These are phyloP conservation scores for Pterocarpus macrocarpus DNA, from an alignment of 306 rosid species.

Conservation along the genomic window DNA sequence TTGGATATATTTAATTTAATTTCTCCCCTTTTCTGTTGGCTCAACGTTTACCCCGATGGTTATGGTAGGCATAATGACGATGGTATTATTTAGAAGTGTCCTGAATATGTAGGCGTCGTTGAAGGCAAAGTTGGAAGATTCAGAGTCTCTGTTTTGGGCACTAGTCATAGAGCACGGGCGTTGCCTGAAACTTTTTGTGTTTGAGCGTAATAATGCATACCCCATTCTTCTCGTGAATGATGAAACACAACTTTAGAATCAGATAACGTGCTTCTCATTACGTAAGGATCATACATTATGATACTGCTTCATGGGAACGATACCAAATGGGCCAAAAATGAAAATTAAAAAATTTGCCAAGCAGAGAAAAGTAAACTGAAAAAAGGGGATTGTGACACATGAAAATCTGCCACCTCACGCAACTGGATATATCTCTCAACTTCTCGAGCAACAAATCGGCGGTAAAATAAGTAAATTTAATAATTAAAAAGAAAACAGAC, in stretches of 20 bases:
- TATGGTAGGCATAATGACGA: neutral
- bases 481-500: neutral
- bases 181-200: conserved; percentile 32
- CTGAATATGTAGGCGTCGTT: neutral
- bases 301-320: conserved; percentile 7
- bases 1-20: too few species aligned
- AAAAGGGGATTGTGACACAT: neutral
- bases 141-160: neutral
- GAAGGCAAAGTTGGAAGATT: conserved; percentile 12
- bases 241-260: conserved; percentile 23
- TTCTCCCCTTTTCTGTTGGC: neutral
- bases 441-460: neutral
- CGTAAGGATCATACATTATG: neutral
- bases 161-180: conserved; percentile 39
- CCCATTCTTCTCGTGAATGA: conserved; percentile 57
- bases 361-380: neutral
- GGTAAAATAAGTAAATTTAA: neutral
- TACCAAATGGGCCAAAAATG: neutral
- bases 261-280: conserved; percentile 1
- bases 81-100: conserved; percentile 36
- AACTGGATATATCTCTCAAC: neutral
- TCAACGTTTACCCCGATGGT: neutral
- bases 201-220: neutral
- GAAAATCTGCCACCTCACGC: conserved; percentile 35
- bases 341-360: neutral